These are phyloP conservation scores for Hypoxylon trugodes DNA, from an alignment of 495 filamentous ascomycete genomes.

Conservation along the genomic window DNA sequence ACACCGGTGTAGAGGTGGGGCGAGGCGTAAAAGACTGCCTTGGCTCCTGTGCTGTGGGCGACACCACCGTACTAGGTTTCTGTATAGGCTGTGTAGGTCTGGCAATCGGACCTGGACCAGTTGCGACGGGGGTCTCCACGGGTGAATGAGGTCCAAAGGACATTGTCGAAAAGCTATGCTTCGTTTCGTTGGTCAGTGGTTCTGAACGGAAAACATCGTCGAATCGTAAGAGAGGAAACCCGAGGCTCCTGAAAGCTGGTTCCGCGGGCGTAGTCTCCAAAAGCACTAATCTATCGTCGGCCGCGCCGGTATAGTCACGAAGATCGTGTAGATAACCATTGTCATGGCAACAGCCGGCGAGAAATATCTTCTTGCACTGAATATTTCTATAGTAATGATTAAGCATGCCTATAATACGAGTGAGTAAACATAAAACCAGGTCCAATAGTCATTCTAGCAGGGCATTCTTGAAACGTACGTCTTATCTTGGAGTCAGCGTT, in stretches of 20 bases:
- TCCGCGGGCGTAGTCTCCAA: slow-evolving; percentile 46
- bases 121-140: slow-evolving; percentile 1
- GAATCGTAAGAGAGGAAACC: slow-evolving; percentile 45
- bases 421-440: slow-evolving; percentile 4
- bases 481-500: slow-evolving; percentile 47
- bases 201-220: slow-evolving; percentile 44
- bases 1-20: slow-evolving; percentile 25
- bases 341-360: slow-evolving; percentile 45
- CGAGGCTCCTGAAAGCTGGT: slow-evolving; percentile 40
- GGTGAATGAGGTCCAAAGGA: slow-evolving; percentile 33
- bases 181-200: slow-evolving; percentile 42
- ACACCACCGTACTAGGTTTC: slow-evolving; percentile 6
- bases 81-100: slow-evolving; percentile 33
- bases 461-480: slow-evolving; percentile 27
- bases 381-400: slow-evolving; percentile 45
- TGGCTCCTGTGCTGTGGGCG: slow-evolving; percentile 31
- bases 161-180: slow-evolving; percentile 20
- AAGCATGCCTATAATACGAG: slow-evolving; percentile 37
- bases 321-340: slow-evolving; percentile 48
- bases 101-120: slow-evolving; percentile 39
- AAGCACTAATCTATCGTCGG: slow-evolving; percentile 34
- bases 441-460: too few species aligned
- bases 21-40: slow-evolving; percentile 24
- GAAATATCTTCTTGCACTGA: slow-evolving; percentile 46
- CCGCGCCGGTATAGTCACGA: slow-evolving; percentile 39